Conservation (phyloP, 1,284 basidiomycete genomes). For the Papiliotrema fonsecae region DNA sequence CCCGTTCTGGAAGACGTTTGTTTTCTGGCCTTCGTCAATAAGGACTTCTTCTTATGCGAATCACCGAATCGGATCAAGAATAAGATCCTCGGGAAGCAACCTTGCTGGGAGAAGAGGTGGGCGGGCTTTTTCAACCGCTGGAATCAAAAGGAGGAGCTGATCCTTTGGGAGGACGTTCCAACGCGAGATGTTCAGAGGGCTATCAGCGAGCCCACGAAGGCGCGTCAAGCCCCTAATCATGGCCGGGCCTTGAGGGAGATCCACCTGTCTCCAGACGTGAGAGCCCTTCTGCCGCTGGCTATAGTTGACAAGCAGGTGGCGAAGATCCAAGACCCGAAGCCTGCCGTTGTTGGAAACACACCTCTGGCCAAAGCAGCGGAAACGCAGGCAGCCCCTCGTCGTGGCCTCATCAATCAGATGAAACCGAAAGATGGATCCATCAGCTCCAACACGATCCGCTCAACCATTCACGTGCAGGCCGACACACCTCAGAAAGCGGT, state of each 20-base stretch:
- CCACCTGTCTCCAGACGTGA: constrained; percentile 23
- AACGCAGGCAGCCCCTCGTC: too few species aligned
- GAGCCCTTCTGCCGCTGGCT: constrained; percentile 2
- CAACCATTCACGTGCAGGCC: too few species aligned
- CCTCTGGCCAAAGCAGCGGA: too few species aligned
- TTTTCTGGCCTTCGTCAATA: constrained; percentile 34
- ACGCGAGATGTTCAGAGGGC: background rate
- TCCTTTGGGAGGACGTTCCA: constrained; percentile 29
- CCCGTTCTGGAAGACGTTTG: constrained; percentile 34
- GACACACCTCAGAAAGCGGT: too few species aligned
- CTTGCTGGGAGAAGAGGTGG: constrained; percentile 43
- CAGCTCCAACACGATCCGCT: too few species aligned
- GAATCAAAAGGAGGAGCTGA: constrained; percentile 24
- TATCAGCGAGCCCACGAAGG: background rate
- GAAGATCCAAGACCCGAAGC: background rate
- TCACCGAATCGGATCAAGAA: constrained; percentile 20
- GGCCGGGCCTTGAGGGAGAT: constrained; percentile 19
- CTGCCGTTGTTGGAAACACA: too few species aligned
- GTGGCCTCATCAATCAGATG: too few species aligned
- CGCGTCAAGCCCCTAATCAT: too few species aligned
- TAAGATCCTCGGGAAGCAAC: constrained; percentile 20
- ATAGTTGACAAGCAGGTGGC: background rate
- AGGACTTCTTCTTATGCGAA: constrained; percentile 33
- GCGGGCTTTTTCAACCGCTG: constrained; percentile 31
- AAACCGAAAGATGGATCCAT: too few species aligned